phyloP scores from a whole-genome alignment of 176 grass and related monocot species.

The Eleusine coracana region DNA sequence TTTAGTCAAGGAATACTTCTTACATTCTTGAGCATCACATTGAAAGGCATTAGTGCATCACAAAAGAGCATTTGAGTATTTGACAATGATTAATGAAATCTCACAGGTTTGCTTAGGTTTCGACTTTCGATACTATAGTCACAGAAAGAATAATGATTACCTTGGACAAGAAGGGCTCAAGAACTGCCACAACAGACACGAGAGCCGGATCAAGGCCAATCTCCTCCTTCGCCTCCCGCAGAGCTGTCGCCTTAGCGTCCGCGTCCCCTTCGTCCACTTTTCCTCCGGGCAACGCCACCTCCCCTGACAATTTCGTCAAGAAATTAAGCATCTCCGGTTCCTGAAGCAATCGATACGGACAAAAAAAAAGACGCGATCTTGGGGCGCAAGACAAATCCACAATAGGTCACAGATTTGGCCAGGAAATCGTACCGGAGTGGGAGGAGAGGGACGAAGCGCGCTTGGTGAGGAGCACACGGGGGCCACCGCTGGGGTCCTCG shows the following conservation, averaged over 20 bases:
- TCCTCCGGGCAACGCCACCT: slow-evolving; percentile 88
- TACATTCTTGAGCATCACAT: neutral
- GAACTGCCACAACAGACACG: slow-evolving; percentile 67
- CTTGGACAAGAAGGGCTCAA: slow-evolving; percentile 94
- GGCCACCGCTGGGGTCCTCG: slow-evolving; percentile 59
- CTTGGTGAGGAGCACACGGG: slow-evolving; percentile 87
- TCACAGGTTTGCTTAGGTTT: neutral
- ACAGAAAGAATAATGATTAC: slow-evolving; percentile 11
- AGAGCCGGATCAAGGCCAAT: slow-evolving; percentile 77
- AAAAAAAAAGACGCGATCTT: neutral
- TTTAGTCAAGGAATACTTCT: neutral
- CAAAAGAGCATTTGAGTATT: too few relatives aligned
- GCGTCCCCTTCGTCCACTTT: slow-evolving; percentile 86
- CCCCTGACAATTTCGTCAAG: slow-evolving; percentile 51
- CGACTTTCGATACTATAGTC: neutral
- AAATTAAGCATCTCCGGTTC: slow-evolving; percentile 16
- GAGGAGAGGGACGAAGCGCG: slow-evolving; percentile 75
- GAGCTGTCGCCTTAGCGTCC: slow-evolving; percentile 74
- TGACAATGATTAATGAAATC: slow-evolving; percentile 20
- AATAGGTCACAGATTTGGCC: neutral
- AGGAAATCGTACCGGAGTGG: slow-evolving; percentile 62
- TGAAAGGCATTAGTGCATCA: neutral
- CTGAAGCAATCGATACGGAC: neutral
- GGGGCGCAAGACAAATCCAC: neutral
- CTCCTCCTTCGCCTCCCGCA: slow-evolving; percentile 87